A percentile compares a stretch with the other conserved stretches of the same genome.
Conservation (phyloP, 2,329 filamentous ascomycete genomes). For the Aspergillus jensenii region DNA sequence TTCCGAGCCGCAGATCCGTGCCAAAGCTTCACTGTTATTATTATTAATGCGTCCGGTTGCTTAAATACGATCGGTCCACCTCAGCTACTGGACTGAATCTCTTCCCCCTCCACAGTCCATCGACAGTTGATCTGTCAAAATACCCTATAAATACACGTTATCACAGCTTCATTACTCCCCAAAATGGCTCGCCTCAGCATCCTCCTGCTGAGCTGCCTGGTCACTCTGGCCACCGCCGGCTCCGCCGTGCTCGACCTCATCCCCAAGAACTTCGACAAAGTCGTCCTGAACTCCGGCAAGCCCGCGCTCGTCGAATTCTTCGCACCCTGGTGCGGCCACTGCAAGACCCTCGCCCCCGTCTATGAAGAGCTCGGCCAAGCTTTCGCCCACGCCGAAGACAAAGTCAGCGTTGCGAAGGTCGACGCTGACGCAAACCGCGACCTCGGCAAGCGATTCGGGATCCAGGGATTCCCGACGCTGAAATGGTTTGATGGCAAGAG, state of each 20-base stretch:
- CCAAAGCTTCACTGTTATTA: conserved; percentile 5
- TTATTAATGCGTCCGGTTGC: conserved; percentile 6
- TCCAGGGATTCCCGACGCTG: conserved; percentile 93
- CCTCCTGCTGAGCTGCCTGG: conserved; percentile 48
- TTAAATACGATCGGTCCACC: background rate
- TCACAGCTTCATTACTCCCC: background rate
- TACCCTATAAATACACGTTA: background rate
- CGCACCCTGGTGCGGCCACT: conserved; percentile 98
- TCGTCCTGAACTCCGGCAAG: conserved; percentile 88
- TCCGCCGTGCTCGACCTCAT: conserved; percentile 88
- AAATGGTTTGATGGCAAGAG: conserved; percentile 98
- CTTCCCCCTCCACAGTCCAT: background rate
- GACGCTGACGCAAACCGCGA: conserved; percentile 87
- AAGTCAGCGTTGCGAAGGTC: conserved; percentile 89
- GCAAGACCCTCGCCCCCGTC: conserved; percentile 92
- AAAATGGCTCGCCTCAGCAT: conserved; percentile 48
- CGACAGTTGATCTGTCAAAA: conserved; percentile 7
- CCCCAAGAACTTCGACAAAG: conserved; percentile 85
- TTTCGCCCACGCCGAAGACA: conserved; percentile 72
- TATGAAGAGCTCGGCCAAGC: conserved; percentile 84
- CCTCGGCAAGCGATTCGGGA: conserved; percentile 80
- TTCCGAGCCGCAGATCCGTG: conserved; percentile 21
- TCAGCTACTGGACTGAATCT: background rate
- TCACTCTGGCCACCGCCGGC: conserved; percentile 61
- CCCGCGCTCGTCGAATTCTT: conserved; percentile 98